A percentile compares a stretch with the other conserved stretches of the same genome.
phyloP scores from a whole-genome alignment of 2,329 filamentous ascomycete species.

The Neocatenulostroma microsporum region DNA sequence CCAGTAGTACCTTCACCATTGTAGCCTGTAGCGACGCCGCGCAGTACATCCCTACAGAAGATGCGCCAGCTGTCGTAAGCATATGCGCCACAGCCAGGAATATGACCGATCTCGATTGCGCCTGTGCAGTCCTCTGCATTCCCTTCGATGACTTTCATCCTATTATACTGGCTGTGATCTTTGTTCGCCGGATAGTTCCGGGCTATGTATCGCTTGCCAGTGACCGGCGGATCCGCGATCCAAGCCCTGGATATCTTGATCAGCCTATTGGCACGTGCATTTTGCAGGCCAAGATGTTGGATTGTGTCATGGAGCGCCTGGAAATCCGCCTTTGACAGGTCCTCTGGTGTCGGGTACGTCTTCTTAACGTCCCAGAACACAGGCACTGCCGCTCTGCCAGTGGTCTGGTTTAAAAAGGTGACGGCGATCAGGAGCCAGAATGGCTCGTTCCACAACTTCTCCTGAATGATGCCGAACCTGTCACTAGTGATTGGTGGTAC shows the following conservation, averaged over 20 bases:
- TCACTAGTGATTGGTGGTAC: slow-evolving; percentile 60
- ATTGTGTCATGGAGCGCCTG: slow-evolving; percentile 57
- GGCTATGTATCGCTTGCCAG: slow-evolving; percentile 45
- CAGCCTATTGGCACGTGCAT: slow-evolving; percentile 58
- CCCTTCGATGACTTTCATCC: slow-evolving; percentile 36
- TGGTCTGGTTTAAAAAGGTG: slow-evolving; percentile 76
- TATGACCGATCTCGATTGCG: slow-evolving; percentile 76
- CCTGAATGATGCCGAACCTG: slow-evolving; percentile 74
- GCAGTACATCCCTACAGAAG: slow-evolving; percentile 74
- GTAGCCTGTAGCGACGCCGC: slow-evolving; percentile 59
- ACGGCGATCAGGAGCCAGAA: slow-evolving; percentile 76
- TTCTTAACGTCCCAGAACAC: slow-evolving; percentile 62
- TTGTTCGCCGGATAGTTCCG: slow-evolving; percentile 22
- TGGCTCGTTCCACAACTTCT: slow-evolving; percentile 63
- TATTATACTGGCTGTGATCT: slow-evolving; percentile 7
- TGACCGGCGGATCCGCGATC: slow-evolving; percentile 54
- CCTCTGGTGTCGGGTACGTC: slow-evolving; percentile 58
- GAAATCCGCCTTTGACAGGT: slow-evolving; percentile 52
- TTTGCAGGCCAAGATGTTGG: slow-evolving; percentile 61
- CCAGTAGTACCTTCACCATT: slow-evolving; percentile 47
- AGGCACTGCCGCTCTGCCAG: slow-evolving; percentile 66
- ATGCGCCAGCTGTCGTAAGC: slow-evolving; percentile 88
- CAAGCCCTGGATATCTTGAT: slow-evolving; percentile 64
- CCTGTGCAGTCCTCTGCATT: slow-evolving; percentile 40
- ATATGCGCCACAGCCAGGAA: slow-evolving; percentile 70